phyloP scores from a whole-genome alignment of 768 basidiomycete genomes.

The Boletus rufocinnamomeus region DNA sequence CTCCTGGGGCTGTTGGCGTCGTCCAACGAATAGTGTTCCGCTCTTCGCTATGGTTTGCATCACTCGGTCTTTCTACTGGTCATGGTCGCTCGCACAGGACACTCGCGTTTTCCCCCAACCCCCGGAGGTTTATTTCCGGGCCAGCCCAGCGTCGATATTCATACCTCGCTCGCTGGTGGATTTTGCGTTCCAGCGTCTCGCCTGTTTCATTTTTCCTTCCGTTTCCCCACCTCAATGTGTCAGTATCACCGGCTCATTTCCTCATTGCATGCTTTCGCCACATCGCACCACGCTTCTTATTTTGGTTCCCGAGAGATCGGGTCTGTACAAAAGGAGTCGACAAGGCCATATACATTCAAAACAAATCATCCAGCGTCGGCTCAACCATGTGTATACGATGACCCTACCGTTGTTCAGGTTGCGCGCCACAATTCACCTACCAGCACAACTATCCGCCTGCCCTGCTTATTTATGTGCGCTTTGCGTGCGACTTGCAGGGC shows the following conservation, averaged over 20 bases:
- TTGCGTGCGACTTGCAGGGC: conserved; percentile 24
- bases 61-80: conserved; percentile 36
- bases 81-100: conserved; percentile 43
- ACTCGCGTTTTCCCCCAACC: conserved; percentile 21
- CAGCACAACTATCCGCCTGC: conserved; percentile 23
- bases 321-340: conserved; percentile 42
- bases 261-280: conserved; percentile 45
- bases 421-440: conserved; percentile 24
- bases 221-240: conserved; percentile 41
- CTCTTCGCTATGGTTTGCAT: conserved; percentile 32
- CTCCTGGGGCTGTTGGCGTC: conserved; percentile 35
- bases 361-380: conserved; percentile 26
- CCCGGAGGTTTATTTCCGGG: conserved; percentile 35
- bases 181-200: conserved; percentile 23
- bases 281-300: conserved; percentile 39
- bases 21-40: conserved; percentile 31
- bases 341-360: conserved; percentile 36
- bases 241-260: conserved; percentile 42
- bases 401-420: conserved; percentile 25
- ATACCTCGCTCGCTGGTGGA: conserved; percentile 45
- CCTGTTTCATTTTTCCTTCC: conserved; percentile 27
- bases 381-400: conserved; percentile 38
- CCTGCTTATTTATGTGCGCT: conserved; percentile 38
- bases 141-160: conserved; percentile 43
- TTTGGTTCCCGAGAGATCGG: conserved; percentile 34